phyloP scores from a whole-genome alignment of 371 early-diverging fungal species.

The Parasitella parasitica region DNA sequence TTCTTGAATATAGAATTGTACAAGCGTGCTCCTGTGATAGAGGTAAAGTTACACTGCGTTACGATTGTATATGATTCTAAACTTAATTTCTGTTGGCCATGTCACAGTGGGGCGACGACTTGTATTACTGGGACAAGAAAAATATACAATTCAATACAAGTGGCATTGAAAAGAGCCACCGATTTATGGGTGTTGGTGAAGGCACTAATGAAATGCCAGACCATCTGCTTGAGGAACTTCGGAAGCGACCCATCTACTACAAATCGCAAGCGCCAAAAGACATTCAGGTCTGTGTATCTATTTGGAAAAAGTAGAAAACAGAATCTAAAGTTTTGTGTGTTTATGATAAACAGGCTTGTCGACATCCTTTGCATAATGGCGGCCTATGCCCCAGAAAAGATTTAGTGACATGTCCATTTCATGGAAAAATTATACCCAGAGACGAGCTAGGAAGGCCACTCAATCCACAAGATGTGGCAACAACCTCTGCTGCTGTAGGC shows the following conservation, averaged over 20 bases:
- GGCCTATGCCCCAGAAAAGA: slow-evolving; percentile 70
- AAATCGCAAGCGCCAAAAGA: slow-evolving; percentile 36
- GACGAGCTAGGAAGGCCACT: slow-evolving; percentile 54
- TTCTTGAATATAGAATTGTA: slow-evolving; percentile 31
- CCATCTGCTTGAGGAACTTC: slow-evolving; percentile 49
- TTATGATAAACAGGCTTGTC: slow-evolving; percentile 47
- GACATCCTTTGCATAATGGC: slow-evolving; percentile 67
- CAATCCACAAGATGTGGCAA: neutral
- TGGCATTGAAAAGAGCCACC: slow-evolving; percentile 62
- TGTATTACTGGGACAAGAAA: slow-evolving; percentile 70
- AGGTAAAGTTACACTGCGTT: slow-evolving; percentile 22
- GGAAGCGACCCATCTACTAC: slow-evolving; percentile 55
- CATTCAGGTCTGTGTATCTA: slow-evolving; percentile 36
- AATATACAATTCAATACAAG: slow-evolving; percentile 64
- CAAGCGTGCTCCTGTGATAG: slow-evolving; percentile 63
- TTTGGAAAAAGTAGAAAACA: neutral
- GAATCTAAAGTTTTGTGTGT: neutral
- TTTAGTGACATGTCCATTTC: slow-evolving; percentile 70
- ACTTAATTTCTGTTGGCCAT: neutral
- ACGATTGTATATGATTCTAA: neutral
- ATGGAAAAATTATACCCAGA: slow-evolving; percentile 68
- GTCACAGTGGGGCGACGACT: slow-evolving; percentile 60
- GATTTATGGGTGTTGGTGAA: slow-evolving; percentile 68
- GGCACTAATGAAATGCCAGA: slow-evolving; percentile 59
- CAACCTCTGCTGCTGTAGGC: neutral